These are phyloP conservation scores for Globisporangium rhizosaccharum DNA, from an alignment of 352 stramenopile species.

Conservation along the genomic window DNA sequence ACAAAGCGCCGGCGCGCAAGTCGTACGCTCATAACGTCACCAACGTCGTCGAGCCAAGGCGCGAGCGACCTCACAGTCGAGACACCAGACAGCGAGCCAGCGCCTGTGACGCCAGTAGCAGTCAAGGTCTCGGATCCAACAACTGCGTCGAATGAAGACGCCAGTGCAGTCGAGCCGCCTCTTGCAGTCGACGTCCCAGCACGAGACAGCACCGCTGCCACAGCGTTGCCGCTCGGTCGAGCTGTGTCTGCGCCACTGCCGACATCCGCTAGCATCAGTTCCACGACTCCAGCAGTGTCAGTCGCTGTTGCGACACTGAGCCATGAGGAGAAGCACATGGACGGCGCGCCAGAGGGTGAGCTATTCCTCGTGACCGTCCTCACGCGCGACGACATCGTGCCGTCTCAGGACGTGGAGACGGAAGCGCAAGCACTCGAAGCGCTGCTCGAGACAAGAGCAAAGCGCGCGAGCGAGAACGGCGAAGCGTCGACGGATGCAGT, in stretches of 20 bases:
- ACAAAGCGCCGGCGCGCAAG: constrained; percentile 5
- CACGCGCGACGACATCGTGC: constrained; percentile 31
- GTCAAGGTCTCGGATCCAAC: too few relatives aligned
- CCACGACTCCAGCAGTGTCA: neutral
- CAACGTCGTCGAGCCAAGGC: neutral
- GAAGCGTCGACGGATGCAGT: neutral
- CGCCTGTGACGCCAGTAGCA: too few relatives aligned
- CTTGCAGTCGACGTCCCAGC: neutral
- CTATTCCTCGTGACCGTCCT: constrained; percentile 57
- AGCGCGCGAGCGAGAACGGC: too few relatives aligned
- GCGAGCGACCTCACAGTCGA: neutral
- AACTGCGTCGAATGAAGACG: too few relatives aligned
- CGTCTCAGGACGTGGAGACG: constrained; percentile 22
- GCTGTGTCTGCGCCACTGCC: neutral
- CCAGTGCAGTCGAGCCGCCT: too few relatives aligned
- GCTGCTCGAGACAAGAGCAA: constrained; percentile 19
- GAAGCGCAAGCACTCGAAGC: constrained; percentile 30
- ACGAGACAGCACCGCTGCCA: neutral
- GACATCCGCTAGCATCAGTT: neutral
- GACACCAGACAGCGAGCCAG: too few relatives aligned
- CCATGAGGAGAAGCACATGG: constrained; percentile 28
- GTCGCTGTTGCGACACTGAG: constrained; percentile 17
- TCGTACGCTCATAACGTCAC: neutral
- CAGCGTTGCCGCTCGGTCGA: neutral
- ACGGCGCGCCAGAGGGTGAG: constrained; percentile 49